Conservation (phyloP, 2,329 filamentous ascomycete species). For the Periconia sp. region DNA sequence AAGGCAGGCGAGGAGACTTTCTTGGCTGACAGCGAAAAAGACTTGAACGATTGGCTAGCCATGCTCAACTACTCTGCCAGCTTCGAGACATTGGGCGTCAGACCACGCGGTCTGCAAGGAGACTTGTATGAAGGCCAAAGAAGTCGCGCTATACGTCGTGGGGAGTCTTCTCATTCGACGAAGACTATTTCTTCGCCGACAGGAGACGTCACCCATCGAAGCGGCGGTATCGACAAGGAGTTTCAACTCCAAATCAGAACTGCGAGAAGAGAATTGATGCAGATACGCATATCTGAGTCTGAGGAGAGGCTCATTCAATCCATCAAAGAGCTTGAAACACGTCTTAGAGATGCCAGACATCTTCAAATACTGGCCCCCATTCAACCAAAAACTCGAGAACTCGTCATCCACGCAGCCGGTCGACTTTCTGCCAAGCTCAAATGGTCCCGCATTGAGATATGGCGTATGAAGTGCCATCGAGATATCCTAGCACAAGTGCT, state of each 20-base stretch:
- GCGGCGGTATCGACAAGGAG: constrained; percentile 76
- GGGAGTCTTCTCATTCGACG: constrained; percentile 63
- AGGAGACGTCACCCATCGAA: constrained; percentile 75
- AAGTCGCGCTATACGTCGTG: constrained; percentile 72
- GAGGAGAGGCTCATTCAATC: constrained; percentile 76
- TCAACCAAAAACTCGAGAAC: constrained; percentile 85
- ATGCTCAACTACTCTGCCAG: constrained; percentile 96
- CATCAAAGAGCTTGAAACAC: constrained; percentile 79
- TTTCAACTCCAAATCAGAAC: constrained; percentile 86
- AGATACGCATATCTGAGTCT: constrained; percentile 80
- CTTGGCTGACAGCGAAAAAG: constrained; percentile 84
- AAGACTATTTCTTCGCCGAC: constrained; percentile 72
- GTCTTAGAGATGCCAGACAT: constrained; percentile 88
- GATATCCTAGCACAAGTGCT: constrained; percentile 87
- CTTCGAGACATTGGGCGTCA: constrained; percentile 88
- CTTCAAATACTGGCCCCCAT: constrained; percentile 88
- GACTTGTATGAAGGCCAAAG: constrained; percentile 84
- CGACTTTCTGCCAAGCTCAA: constrained; percentile 87
- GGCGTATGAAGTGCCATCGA: constrained; percentile 87
- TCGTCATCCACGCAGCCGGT: constrained; percentile 82
- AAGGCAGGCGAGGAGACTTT: constrained; percentile 86
- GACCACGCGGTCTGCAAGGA: constrained; percentile 86
- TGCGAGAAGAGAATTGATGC: constrained; percentile 82
- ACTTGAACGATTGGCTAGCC: constrained; percentile 96
- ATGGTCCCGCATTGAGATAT: constrained; percentile 93